Conservation (phyloP, 2,329 filamentous ascomycete species). For the Myriosclerotinia curreyana region DNA sequence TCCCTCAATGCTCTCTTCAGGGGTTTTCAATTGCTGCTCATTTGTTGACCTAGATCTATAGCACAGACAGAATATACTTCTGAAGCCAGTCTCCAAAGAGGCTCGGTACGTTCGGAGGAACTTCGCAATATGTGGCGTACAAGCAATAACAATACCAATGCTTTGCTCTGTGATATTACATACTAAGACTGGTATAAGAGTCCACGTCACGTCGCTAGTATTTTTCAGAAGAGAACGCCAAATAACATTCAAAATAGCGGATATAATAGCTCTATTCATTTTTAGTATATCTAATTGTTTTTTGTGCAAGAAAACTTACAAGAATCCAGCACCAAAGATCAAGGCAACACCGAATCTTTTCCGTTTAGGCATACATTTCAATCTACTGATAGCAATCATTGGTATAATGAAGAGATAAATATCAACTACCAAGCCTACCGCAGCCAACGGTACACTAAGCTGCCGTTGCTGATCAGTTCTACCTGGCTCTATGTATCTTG, state of each 20-base stretch:
- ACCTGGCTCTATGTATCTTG: background rate
- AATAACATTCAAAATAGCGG: background rate
- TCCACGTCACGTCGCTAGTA: background rate
- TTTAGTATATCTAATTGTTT: background rate
- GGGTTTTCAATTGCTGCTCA: background rate
- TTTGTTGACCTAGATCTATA: background rate
- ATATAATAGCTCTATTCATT: background rate
- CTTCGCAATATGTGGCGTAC: background rate
- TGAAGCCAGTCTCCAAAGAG: background rate
- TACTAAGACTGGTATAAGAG: accelerated
- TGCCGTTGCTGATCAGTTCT: no score
- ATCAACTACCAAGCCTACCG: background rate
- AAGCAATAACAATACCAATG: background rate
- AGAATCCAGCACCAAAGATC: background rate
- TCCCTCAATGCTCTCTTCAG: background rate
- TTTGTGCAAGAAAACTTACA: background rate
- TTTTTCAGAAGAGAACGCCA: background rate
- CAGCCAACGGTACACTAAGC: background rate
- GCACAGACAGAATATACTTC: background rate
- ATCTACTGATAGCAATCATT: background rate
- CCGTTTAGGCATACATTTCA: background rate
- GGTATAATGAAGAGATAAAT: background rate
- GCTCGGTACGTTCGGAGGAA: background rate
- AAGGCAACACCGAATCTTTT: background rate
- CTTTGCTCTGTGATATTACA: background rate